Conservation (phyloP, 208 protist species). For the Leishmania guyanensis region DNA sequence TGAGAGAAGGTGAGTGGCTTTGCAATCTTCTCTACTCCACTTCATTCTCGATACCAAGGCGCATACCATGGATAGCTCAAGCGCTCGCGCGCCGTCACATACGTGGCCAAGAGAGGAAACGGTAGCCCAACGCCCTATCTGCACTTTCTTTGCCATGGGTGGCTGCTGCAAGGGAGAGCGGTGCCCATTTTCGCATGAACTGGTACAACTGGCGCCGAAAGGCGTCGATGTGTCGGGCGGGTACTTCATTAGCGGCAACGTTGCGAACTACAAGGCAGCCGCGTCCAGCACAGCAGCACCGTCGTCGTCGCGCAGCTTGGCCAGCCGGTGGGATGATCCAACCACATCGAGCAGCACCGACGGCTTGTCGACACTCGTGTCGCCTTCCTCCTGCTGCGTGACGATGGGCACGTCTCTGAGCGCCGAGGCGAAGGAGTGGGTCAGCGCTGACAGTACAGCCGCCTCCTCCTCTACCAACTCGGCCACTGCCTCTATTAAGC, state of each 20-base stretch:
- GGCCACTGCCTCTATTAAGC: constrained; percentile 7
- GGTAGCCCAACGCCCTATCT: constrained; percentile 28
- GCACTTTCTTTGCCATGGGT: constrained; percentile 60
- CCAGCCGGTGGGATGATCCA: constrained; percentile 18
- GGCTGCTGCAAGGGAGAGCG: constrained; percentile 38
- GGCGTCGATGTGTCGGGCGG: constrained; percentile 45
- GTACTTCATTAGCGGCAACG: constrained; percentile 51
- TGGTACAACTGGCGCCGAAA: constrained; percentile 42
- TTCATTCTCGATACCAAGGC: background rate
- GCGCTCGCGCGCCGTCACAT: background rate
- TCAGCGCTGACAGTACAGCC: constrained; percentile 5
- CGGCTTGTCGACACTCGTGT: constrained; percentile 34
- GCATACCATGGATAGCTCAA: background rate
- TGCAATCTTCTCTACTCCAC: background rate
- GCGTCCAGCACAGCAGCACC: background rate
- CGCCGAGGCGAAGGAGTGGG: constrained; percentile 31
- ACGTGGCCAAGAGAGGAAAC: background rate
- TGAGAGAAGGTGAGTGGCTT: background rate
- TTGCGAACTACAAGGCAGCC: constrained; percentile 44
- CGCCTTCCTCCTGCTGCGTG: constrained; percentile 24
- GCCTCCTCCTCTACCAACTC: constrained; percentile 6
- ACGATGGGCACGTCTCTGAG: constrained; percentile 27
- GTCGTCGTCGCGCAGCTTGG: constrained; percentile 19
- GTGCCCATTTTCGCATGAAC: constrained; percentile 51
- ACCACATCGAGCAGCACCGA: constrained; percentile 28